Conservation (phyloP, 139 green algal genomes). For the Nannochloris sp. region DNA sequence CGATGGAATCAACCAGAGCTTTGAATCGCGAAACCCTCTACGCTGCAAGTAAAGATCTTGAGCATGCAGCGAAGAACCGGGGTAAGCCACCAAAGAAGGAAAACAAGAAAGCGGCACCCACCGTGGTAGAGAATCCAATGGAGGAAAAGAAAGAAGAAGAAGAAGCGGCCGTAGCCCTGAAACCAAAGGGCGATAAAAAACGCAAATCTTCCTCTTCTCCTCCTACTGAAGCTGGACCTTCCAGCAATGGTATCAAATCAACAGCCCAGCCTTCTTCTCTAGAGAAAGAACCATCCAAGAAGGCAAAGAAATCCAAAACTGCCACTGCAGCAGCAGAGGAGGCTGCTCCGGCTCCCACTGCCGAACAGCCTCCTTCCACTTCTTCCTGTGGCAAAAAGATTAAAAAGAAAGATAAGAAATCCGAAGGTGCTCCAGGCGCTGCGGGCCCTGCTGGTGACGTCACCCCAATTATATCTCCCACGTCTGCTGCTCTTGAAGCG, state of each 20-base stretch:
- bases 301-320: neutral
- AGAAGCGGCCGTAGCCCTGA: no score
- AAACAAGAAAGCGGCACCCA: neutral
- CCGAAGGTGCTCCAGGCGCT: neutral
- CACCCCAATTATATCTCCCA: neutral
- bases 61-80: constrained; percentile 24
- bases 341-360: neutral
- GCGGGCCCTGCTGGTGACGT: constrained; percentile 1
- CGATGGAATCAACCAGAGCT: constrained; percentile 21
- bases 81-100: neutral
- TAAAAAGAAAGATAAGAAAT: neutral
- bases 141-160: constrained; percentile 7
- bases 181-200: no score
- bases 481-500: neutral
- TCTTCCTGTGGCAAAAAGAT: no score
- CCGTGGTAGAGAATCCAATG: constrained; percentile 8
- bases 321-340: neutral
- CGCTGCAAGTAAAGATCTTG: constrained; percentile 35
- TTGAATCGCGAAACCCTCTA: constrained; percentile 64
- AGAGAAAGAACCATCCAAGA: no score
- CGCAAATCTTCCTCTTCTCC: no score
- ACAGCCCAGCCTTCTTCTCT: no score
- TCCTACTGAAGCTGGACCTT: no score
- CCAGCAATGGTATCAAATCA: no score
- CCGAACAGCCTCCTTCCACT: no score